Evolutionary conservation across 176 grass and related monocot species (phyloP).

Genomic region (Microstegium vimineum): DNA sequence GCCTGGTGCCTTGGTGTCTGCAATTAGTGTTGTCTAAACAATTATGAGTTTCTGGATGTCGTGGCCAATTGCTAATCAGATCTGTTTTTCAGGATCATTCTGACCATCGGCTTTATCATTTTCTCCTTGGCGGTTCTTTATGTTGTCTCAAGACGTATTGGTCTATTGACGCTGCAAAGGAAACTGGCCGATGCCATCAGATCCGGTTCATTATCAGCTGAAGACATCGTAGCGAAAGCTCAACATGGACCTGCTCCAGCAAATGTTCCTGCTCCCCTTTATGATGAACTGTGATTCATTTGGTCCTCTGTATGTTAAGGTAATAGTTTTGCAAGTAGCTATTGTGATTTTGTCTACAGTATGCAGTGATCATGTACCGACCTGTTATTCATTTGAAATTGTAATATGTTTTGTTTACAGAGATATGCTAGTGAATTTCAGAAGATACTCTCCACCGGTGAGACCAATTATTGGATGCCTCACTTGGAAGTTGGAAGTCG

Average conservation of each 20-base stretch:
- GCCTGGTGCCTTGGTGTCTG: background rate
- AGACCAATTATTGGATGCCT: background rate
- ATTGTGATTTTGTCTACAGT: background rate
- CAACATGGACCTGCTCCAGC: slow-evolving; percentile 20
- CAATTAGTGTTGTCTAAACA: background rate
- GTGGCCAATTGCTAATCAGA: background rate
- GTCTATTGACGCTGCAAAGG: slow-evolving; percentile 72
- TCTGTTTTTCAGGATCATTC: slow-evolving; percentile 62
- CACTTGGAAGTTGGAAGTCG: background rate
- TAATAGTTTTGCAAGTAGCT: background rate
- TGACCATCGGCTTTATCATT: slow-evolving; percentile 62
- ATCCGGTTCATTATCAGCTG: slow-evolving; percentile 57
- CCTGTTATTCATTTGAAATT: background rate
- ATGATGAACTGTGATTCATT: slow-evolving; percentile 64
- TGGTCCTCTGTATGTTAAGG: background rate
- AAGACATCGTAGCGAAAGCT: slow-evolving; percentile 37
- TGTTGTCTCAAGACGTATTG: slow-evolving; percentile 66
- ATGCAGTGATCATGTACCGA: background rate
- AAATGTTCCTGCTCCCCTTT: slow-evolving; percentile 14
- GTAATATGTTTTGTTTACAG: background rate
- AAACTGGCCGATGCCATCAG: slow-evolving; percentile 72
- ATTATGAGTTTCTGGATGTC: background rate
- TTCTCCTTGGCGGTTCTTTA: slow-evolving; percentile 67
- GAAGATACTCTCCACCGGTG: background rate
- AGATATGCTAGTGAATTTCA: background rate